Conservation (phyloP, 257 asterid species). For the Verbena officinalis region DNA sequence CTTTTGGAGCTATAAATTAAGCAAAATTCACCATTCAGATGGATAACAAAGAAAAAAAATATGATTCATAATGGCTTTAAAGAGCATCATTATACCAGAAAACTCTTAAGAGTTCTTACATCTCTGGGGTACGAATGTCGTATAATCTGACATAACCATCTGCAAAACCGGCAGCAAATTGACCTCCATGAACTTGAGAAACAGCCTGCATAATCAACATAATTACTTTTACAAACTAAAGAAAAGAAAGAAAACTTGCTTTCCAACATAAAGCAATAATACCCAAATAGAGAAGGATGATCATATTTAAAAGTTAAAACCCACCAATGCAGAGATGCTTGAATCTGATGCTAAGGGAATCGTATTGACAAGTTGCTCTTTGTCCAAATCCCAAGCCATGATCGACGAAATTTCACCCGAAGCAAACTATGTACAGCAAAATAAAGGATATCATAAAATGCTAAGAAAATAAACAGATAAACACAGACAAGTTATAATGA, state of each 20-base stretch:
- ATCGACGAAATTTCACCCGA: slow-evolving; percentile 89
- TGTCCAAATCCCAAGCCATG: slow-evolving; percentile 98
- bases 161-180: slow-evolving; percentile 86
- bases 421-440: slow-evolving; percentile 55
- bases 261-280: neutral
- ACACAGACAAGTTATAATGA: neutral
- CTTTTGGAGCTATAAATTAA: neutral
- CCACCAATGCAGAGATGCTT: slow-evolving; percentile 89
- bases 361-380: slow-evolving; percentile 81
- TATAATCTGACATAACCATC: slow-evolving; percentile 84
- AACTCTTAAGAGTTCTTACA: slow-evolving; percentile 50
- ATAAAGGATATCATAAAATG: slow-evolving; percentile 21
- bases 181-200: slow-evolving; percentile 92
- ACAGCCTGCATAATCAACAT: slow-evolving; percentile 57
- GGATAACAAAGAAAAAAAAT: slow-evolving; percentile 1
- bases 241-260: slow-evolving; percentile 4
- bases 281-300: neutral
- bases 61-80: slow-evolving; percentile 3
- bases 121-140: slow-evolving; percentile 80
- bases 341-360: slow-evolving; percentile 80
- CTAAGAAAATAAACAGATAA: slow-evolving; percentile 1
- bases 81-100: neutral
- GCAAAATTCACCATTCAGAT: slow-evolving; percentile 5
- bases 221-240: too few relatives aligned
- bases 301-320: slow-evolving; percentile 42